phyloP scores from a whole-genome alignment of 23 red algal genomes.

The Agarophyton chilense region DNA sequence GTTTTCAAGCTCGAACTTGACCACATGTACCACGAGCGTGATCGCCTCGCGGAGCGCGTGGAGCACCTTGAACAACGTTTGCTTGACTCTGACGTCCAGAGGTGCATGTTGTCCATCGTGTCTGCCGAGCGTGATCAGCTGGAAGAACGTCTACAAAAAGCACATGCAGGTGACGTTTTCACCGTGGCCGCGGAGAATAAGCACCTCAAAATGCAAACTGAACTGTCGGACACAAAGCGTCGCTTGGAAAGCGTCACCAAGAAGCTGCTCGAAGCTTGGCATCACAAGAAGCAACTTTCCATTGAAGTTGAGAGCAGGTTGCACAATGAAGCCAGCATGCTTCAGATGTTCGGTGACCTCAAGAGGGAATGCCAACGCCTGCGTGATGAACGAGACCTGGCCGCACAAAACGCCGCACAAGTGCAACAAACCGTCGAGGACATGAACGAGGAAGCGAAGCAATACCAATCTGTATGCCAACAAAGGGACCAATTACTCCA shows the following conservation, averaged over 20 bases:
- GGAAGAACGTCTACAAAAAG: background rate
- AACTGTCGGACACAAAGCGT: background rate
- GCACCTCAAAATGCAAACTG: background rate
- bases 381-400: background rate
- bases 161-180: background rate
- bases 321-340: conserved; percentile 5
- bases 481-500: background rate
- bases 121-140: conserved; percentile 11
- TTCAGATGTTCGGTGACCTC: conserved; percentile 9
- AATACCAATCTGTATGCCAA: background rate
- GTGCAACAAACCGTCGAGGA: background rate
- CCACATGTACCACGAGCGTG: background rate
- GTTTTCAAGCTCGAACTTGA: background rate
- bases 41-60: background rate
- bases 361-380: conserved; percentile 1
- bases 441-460: background rate
- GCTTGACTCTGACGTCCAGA: background rate
- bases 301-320: background rate
- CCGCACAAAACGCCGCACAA: background rate
- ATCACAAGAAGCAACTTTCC: background rate
- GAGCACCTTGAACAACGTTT: background rate
- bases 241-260: conserved; percentile 8
- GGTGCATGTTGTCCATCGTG: background rate
- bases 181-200: background rate
- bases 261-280: conserved; percentile 1